Evolutionary conservation across 768 basidiomycete genomes (phyloP), one percentile per base, ranked within the genome.

Genomic region (Polyporus arcularius): DNA sequence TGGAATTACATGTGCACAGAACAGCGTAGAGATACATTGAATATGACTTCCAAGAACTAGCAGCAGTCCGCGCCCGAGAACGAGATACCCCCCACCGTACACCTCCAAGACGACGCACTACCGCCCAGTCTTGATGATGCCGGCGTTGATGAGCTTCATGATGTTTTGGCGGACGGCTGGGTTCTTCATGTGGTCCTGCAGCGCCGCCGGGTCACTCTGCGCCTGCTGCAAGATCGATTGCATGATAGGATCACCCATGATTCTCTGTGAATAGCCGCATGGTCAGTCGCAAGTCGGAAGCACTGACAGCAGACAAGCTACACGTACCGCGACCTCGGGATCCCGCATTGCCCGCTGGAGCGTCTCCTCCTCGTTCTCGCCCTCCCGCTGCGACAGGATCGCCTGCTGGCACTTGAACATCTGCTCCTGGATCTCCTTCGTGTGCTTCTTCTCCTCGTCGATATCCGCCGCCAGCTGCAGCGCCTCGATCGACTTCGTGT

Each of bases 151-250:
- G 50, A 98, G 80, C 76, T 96, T 96, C 79, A 86, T 82, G 64
- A 97, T 92, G 80, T 96, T 96, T 57, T 80, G 73, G 43, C 84
- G 83, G 35, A 96, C 87, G 38, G 80, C 74, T 8, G 93, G 89
- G 70, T 96, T 97, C 85, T 94, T 94, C 89, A 98, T 90, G 76
- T 99, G 96, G 67, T 97, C 94, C 73, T 92, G 90, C 60, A 99
- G 78, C 26, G 96, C 92, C 47, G 83, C 79, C 6, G 97, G 96
- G 74, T 98, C 87, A 52, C 77, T 69, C 76, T 99, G 96, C 7
- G 94, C 94, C 76, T 98, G 96, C 72, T 96, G 91, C 69, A 99
- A 74, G 65, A 99, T 97, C 59, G 86, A 86, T 75, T 97, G 92
- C 92, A 97, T 96, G 65, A 96, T 79, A 9, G 94, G 93, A 72